These are phyloP conservation scores for Myxozyma melibiosi DNA, from an alignment of 805 yeast genomes.

Conservation along the genomic window DNA sequence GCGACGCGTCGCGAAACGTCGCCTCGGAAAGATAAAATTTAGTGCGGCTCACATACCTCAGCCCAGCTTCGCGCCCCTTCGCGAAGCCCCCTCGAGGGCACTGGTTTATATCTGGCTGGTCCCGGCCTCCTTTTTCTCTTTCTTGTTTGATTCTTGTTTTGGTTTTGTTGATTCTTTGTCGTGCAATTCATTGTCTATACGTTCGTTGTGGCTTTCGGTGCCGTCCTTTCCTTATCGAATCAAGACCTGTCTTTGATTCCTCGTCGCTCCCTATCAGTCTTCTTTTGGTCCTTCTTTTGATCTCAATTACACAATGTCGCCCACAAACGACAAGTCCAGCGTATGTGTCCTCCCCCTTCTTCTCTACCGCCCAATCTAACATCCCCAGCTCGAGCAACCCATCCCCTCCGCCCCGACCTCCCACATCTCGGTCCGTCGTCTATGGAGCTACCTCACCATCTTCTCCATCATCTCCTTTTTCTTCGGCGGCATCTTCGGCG, in stretches of 20 bases:
- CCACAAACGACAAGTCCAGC: neutral
- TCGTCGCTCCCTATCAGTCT: neutral
- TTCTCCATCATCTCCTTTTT: conserved; percentile 4
- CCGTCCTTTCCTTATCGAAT: conserved; percentile 5
- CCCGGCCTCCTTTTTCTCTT: neutral
- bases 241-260: neutral
- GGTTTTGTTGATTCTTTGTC: neutral
- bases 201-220: neutral
- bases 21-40: too few relatives aligned
- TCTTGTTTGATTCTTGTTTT: neutral
- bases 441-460: conserved; percentile 7
- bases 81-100: neutral
- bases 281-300: neutral
- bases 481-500: conserved; percentile 7
- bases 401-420: neutral
- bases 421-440: neutral
- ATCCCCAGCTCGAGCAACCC: neutral
- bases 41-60: conserved; percentile 5
- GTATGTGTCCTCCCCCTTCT: neutral
- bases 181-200: neutral
- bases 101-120: neutral
- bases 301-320: neutral
- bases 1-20: conserved; percentile 5
- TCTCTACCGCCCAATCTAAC: neutral
- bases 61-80: neutral